These are phyloP conservation scores for Pisolithus tinctorius DNA, from an alignment of 768 basidiomycete species.

Conservation along the genomic window DNA sequence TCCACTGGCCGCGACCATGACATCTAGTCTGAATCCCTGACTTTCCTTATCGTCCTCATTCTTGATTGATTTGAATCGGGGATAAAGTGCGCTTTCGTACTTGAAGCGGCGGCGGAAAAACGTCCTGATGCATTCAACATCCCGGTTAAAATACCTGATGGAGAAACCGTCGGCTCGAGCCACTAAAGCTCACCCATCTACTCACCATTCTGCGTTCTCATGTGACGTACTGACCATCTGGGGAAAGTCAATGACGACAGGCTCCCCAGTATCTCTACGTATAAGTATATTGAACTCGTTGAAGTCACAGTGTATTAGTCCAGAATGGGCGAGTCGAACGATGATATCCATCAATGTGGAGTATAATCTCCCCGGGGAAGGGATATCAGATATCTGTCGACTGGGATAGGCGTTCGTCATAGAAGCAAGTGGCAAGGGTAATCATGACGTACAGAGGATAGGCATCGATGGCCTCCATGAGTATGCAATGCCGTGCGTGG, in stretches of 20 bases:
- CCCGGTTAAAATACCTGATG: conserved; percentile 94
- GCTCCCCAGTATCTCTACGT: conserved; percentile 63
- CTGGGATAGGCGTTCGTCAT: conserved; percentile 31
- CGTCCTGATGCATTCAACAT: conserved; percentile 91
- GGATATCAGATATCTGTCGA: conserved; percentile 79
- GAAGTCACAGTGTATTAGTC: conserved; percentile 98
- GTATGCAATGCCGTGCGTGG: conserved; percentile 88
- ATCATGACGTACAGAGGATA: conserved; percentile 74
- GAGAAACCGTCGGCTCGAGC: conserved; percentile 3
- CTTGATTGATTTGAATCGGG: conserved; percentile 57
- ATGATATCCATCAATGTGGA: conserved; percentile 92
- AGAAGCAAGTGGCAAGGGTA: neutral
- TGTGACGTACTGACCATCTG: conserved; percentile 99
- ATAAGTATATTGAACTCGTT: conserved; percentile 99
- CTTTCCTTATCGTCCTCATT: conserved; percentile 30
- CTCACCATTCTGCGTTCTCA: conserved; percentile 92
- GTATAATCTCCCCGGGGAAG: conserved; percentile 86
- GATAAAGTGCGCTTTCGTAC: conserved; percentile 88
- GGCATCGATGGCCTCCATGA: conserved; percentile 95
- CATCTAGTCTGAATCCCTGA: conserved; percentile 71
- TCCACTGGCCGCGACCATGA: conserved; percentile 91
- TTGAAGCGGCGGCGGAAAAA: conserved; percentile 90
- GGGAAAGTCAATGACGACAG: conserved; percentile 95
- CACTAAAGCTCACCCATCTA: conserved; percentile 9
- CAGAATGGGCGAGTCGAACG: conserved; percentile 86